These are phyloP conservation scores for Trifolium repens DNA, from an alignment of 306 rosid genomes.

Conservation along the genomic window DNA sequence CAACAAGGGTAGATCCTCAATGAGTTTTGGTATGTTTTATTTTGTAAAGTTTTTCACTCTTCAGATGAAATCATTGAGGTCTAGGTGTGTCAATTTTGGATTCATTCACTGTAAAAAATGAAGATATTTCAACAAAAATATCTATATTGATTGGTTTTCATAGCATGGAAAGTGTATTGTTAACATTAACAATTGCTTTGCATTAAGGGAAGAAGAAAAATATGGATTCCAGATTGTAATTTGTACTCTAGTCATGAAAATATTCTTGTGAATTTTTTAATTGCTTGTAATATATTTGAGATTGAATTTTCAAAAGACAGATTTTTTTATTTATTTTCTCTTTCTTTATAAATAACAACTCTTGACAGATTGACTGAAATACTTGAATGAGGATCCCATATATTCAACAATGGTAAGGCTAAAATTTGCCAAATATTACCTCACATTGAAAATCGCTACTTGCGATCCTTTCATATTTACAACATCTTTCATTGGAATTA, in stretches of 20 bases:
- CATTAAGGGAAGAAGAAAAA: constrained; percentile 16
- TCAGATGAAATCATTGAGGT: constrained; percentile 25
- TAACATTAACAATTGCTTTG: constrained; percentile 19
- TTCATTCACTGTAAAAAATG: constrained; percentile 9
- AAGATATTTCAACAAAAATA: constrained; percentile 8
- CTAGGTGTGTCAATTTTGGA: constrained; percentile 37
- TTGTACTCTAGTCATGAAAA: constrained; percentile 22
- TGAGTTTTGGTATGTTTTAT: constrained; percentile 31
- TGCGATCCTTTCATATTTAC: no score
- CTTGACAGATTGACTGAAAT: neutral
- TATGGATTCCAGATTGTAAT: constrained; percentile 12
- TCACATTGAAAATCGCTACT: no score
- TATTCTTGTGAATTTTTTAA: constrained; percentile 37
- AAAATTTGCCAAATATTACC: no score
- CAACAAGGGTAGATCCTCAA: constrained; percentile 51
- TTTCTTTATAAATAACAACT: neutral
- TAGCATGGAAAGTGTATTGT: constrained; percentile 27
- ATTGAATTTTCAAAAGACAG: constrained; percentile 12
- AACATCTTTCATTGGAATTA: no score
- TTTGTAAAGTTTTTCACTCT: constrained; percentile 16
- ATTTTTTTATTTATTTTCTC: neutral
- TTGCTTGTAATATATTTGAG: constrained; percentile 40
- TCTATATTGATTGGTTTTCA: constrained; percentile 30
- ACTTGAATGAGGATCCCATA: neutral
- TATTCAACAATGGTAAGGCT: neutral